These are phyloP conservation scores for Clavispora fructus DNA, from an alignment of 805 yeast species.

Conservation along the genomic window DNA sequence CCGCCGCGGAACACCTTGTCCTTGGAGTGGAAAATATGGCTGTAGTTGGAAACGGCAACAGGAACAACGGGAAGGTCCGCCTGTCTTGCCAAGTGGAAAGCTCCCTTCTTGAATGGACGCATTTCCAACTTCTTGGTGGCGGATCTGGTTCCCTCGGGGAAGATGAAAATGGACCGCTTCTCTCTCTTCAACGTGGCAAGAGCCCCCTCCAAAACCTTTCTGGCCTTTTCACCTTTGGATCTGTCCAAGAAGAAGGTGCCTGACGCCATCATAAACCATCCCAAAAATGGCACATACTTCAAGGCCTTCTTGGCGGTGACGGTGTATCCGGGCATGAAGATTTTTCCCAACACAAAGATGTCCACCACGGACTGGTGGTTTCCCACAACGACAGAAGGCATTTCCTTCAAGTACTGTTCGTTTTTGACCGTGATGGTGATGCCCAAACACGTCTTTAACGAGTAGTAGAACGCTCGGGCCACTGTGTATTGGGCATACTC, in stretches of 20 bases:
- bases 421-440: constrained; percentile 65
- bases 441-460: constrained; percentile 60
- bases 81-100: constrained; percentile 94
- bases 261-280: constrained; percentile 92
- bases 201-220: constrained; percentile 68
- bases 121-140: constrained; percentile 61
- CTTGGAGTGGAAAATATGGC: constrained; percentile 60
- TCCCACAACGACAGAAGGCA: constrained; percentile 77
- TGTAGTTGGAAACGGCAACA: constrained; percentile 79
- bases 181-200: constrained; percentile 53
- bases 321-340: constrained; percentile 83
- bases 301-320: constrained; percentile 89
- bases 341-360: constrained; percentile 69
- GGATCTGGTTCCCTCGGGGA: constrained; percentile 97
- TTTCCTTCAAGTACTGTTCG: constrained; percentile 21
- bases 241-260: constrained; percentile 93
- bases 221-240: constrained; percentile 67
- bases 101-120: constrained; percentile 93
- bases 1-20: constrained; percentile 70
- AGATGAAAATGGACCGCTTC: constrained; percentile 77
- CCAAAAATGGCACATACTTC: constrained; percentile 81
- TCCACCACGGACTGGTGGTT: constrained; percentile 93
- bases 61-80: constrained; percentile 89
- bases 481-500: constrained; percentile 84
- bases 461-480: constrained; percentile 71